Conservation (phyloP, 768 basidiomycete genomes). For the Collybiopsis luxurians region DNA sequence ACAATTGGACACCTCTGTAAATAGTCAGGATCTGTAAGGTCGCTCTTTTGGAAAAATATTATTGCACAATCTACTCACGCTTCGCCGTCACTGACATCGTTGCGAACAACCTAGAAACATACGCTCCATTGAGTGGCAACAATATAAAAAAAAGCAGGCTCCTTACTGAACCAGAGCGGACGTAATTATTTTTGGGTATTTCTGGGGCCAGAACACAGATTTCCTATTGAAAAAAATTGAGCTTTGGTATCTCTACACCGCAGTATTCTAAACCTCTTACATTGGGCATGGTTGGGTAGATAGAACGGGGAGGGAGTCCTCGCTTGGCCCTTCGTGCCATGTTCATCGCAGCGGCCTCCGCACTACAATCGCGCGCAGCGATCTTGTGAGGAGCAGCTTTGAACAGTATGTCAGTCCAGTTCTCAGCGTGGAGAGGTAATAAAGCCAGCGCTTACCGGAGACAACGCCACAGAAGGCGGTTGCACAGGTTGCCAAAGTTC, state of each 20-base stretch:
- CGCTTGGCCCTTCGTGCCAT: conserved; percentile 3
- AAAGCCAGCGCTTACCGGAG: neutral
- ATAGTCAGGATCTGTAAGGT: neutral
- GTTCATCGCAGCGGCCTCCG: neutral
- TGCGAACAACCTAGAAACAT: conserved; percentile 11
- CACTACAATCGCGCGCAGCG: neutral
- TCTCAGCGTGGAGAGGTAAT: too few relatives aligned
- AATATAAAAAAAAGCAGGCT: neutral
- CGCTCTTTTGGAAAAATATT: neutral
- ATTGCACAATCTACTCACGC: conserved; percentile 18
- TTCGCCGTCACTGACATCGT: conserved; percentile 26
- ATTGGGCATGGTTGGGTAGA: conserved; percentile 6
- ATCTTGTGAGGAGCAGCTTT: neutral
- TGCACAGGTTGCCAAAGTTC: neutral
- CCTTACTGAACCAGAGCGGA: neutral
- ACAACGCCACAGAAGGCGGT: conserved; percentile 1
- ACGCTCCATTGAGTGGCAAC: neutral
- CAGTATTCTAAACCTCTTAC: neutral
- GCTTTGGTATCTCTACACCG: too few relatives aligned
- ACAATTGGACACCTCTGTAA: conserved; percentile 31
- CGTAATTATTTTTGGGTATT: neutral
- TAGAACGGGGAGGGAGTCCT: neutral
- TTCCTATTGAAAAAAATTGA: neutral
- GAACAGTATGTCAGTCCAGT: too few relatives aligned
- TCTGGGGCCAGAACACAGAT: conserved; percentile 3